Conservation (phyloP, 345 rosid species). For the Arabidopsis thaliana region TAIR10.1 NC_003071.7:15658001-15658500, state of each 20-base stretch:
- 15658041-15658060: constrained; percentile 95
- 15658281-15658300: constrained; percentile 7
- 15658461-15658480: constrained; percentile 50
- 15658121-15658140: constrained; percentile 37
- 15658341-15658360: constrained; percentile 85
- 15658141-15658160: constrained; percentile 86
- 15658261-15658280: constrained; percentile 7
- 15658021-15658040: constrained; percentile 92
- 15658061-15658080: constrained; percentile 33
- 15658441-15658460: constrained; percentile 32
- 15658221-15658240: constrained; percentile 58
- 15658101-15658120: background rate
- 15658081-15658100: background rate
- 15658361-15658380: constrained; percentile 69
- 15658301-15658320: background rate
- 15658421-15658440: constrained; percentile 48
- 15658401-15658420: constrained; percentile 52
- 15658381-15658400: constrained; percentile 49
- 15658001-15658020: constrained; percentile 82
- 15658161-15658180: constrained; percentile 86
- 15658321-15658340: background rate
- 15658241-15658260: constrained; percentile 35
- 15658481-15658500: constrained; percentile 47
- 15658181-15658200: constrained; percentile 89
- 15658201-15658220: constrained; percentile 72